Percentiles rank a stretch among this genome's conserved stretches.
Conservation (phyloP, 1,139 yeast genomes). For the Blastobotrys indianensis region DNA sequence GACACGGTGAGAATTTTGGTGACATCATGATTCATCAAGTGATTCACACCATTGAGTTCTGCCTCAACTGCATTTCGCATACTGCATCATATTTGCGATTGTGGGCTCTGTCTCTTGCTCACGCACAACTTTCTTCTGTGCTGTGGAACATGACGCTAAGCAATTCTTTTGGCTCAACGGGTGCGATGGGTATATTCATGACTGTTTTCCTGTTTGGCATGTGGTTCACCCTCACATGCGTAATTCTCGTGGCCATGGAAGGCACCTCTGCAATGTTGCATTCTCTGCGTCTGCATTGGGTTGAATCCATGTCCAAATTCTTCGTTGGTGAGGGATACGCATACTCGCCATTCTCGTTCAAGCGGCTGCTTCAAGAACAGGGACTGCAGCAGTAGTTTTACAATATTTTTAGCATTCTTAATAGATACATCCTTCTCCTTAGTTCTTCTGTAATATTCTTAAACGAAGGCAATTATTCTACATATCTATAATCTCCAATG, state of each 20-base stretch:
- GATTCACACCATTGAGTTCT: conserved; percentile 96
- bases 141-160: conserved; percentile 94
- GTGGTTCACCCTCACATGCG: conserved; percentile 91
- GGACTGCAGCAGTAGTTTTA: background rate
- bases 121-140: conserved; percentile 90
- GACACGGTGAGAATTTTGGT: conserved; percentile 60
- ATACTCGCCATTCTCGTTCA: conserved; percentile 74
- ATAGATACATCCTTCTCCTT: conserved; percentile 46
- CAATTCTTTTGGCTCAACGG: conserved; percentile 73
- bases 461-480: conserved; percentile 42
- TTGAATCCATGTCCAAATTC: conserved; percentile 97
- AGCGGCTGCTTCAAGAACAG: conserved; percentile 9
- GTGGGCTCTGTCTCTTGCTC: conserved; percentile 97
- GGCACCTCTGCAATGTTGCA: conserved; percentile 99
- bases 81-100: conserved; percentile 94
- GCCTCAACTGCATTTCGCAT: conserved; percentile 94
- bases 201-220: conserved; percentile 78
- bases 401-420: background rate
- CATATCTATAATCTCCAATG: conserved; percentile 62
- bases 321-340: conserved; percentile 93
- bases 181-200: conserved; percentile 61
- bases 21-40: conserved; percentile 97
- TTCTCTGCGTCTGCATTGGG: conserved; percentile 96
- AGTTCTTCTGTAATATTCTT: background rate
- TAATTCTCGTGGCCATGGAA: conserved; percentile 92